Conservation (phyloP, 192 early-diverging fungal species). For the Chytriomyces hyalinus region DNA sequence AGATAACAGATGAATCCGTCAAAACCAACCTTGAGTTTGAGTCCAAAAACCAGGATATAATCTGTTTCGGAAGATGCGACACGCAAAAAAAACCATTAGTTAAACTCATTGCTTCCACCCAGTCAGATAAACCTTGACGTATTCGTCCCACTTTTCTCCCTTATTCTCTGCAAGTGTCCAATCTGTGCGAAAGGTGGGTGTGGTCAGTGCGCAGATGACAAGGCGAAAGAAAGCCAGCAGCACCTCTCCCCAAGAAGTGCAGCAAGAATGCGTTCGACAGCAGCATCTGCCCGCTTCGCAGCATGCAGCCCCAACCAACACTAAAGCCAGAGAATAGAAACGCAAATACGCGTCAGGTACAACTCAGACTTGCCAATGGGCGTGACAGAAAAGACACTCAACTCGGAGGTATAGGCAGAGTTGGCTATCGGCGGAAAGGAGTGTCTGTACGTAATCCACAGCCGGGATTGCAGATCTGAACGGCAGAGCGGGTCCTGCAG, state of each 20-base stretch:
- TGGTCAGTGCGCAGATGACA: background rate
- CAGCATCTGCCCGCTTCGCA: constrained; percentile 91
- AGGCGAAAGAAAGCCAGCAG: background rate
- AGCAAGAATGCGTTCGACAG: constrained; percentile 82
- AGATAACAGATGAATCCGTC: too few relatives aligned
- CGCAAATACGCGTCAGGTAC: background rate
- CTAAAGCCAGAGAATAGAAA: constrained; percentile 8
- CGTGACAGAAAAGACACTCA: constrained; percentile 54
- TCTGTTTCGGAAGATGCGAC: constrained; percentile 37
- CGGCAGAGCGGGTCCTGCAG: constrained; percentile 60
- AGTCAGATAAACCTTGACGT: constrained; percentile 33
- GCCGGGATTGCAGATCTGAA: constrained; percentile 78
- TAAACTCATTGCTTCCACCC: background rate
- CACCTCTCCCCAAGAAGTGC: constrained; percentile 79
- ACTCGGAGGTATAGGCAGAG: constrained; percentile 79
- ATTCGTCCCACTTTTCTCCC: constrained; percentile 39
- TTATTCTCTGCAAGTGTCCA: constrained; percentile 43
- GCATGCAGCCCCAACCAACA: constrained; percentile 90
- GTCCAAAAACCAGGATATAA: constrained; percentile 84
- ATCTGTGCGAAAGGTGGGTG: constrained; percentile 16
- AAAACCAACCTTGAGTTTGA: constrained; percentile 38
- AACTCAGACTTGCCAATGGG: background rate
- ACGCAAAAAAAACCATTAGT: background rate
- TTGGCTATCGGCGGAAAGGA: constrained; percentile 82
- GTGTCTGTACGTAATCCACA: constrained; percentile 94